phyloP scores from a whole-genome alignment of 768 basidiomycete species.

The Termitomyces bulborhizus region DNA sequence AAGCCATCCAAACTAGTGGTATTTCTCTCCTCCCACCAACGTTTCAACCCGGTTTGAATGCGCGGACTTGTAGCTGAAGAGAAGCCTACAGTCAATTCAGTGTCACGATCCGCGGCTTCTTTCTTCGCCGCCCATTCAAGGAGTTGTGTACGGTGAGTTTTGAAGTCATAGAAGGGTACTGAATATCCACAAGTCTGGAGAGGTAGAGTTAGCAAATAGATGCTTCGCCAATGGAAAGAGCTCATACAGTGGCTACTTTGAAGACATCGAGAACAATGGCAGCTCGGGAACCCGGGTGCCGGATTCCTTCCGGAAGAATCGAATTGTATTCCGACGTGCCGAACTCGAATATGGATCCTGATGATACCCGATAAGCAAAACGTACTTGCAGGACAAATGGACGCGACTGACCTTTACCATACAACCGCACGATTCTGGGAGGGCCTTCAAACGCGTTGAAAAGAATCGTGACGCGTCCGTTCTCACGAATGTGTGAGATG shows the following conservation, averaged over 20 bases:
- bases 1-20: conserved; percentile 52
- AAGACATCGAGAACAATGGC: conserved; percentile 55
- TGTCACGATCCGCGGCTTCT: conserved; percentile 34
- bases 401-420: conserved; percentile 45
- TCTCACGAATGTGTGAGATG: conserved; percentile 50
- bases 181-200: conserved; percentile 62
- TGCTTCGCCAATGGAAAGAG: neutral
- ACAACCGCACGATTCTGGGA: conserved; percentile 52
- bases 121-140: conserved; percentile 42
- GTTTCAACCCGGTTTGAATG: conserved; percentile 38
- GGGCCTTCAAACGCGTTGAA: conserved; percentile 60
- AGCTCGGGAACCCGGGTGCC: conserved; percentile 55
- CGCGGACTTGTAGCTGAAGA: conserved; percentile 16
- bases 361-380: conserved; percentile 4
- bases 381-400: neutral
- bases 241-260: conserved; percentile 45
- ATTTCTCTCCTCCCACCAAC: conserved; percentile 55
- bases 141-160: conserved; percentile 49
- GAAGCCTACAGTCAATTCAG: conserved; percentile 16
- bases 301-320: conserved; percentile 38
- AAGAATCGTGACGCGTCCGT: conserved; percentile 54
- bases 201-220: neutral
- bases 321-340: conserved; percentile 55
- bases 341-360: conserved; percentile 58
- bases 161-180: conserved; percentile 56